Conservation (phyloP, 495 filamentous ascomycete species). For the Apodospora peruviana region DNA sequence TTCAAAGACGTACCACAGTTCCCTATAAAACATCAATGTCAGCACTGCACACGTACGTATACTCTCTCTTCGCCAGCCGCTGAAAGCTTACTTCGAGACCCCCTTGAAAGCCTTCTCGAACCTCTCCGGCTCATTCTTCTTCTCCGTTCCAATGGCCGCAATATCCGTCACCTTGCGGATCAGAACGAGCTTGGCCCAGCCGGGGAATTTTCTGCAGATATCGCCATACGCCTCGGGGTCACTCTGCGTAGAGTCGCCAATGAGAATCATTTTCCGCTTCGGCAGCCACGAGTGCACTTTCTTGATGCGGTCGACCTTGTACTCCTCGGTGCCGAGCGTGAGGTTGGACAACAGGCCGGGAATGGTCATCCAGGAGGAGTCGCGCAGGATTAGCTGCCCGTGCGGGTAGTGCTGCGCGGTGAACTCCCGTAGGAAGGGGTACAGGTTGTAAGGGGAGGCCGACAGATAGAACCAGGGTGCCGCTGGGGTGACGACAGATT, state of each 20-base stretch:
- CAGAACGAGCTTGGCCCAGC: constrained; percentile 73
- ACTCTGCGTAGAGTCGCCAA: constrained; percentile 87
- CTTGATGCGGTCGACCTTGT: constrained; percentile 76
- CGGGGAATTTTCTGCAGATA: constrained; percentile 46
- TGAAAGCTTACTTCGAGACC: constrained; percentile 44
- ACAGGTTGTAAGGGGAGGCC: constrained; percentile 91
- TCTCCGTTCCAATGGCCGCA: constrained; percentile 56
- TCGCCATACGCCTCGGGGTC: constrained; percentile 83
- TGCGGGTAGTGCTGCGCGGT: constrained; percentile 61
- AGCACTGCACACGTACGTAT: not conserved
- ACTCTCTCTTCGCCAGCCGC: too few relatives aligned
- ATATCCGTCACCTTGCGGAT: constrained; percentile 82
- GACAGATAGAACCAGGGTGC: constrained; percentile 91
- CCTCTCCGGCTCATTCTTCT: constrained; percentile 65
- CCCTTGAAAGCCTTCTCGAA: constrained; percentile 81
- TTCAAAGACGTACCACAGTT: constrained; percentile 75
- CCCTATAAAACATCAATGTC: constrained; percentile 17
- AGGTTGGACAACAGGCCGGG: constrained; percentile 72
- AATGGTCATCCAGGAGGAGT: constrained; percentile 83
- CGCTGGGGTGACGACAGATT: constrained; percentile 43
- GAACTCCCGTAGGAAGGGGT: constrained; percentile 77
- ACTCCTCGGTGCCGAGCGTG: constrained; percentile 75
- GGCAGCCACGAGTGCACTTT: constrained; percentile 75
- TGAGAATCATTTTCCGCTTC: constrained; percentile 67
- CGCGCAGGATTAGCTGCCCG: constrained; percentile 78